Evolutionary conservation across 345 rosid genomes (phyloP).

Genomic region (Clarkia xantiana): DNA sequence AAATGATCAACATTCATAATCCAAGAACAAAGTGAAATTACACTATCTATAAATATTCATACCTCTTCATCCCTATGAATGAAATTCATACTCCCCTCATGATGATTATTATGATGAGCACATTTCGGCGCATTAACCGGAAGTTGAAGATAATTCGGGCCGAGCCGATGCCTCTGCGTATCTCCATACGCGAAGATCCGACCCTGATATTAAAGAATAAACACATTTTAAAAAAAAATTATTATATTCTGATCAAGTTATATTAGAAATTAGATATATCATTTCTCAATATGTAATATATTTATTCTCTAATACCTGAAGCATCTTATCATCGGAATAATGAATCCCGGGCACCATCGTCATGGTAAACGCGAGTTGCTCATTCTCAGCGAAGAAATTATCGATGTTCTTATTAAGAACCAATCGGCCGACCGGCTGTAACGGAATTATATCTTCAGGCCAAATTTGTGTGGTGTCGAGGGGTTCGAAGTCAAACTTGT

Average conservation of each 20-base stretch:
- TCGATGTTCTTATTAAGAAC: constrained; percentile 92
- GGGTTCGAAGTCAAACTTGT: constrained; percentile 73
- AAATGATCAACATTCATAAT: no score
- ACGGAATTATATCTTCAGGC: constrained; percentile 90
- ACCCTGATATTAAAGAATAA: no score
- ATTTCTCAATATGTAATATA: no score
- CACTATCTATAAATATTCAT: no score
- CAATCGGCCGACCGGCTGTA: constrained; percentile 95
- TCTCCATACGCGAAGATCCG: constrained; percentile 70
- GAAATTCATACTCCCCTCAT: constrained; percentile 84
- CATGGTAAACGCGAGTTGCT: constrained; percentile 79
- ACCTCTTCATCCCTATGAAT: constrained; percentile 96
- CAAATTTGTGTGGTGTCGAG: constrained; percentile 89
- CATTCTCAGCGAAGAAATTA: constrained; percentile 87
- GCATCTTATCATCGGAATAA: constrained; percentile 77
- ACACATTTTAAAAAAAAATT: no score
- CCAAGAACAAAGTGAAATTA: no score
- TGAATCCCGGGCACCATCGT: constrained; percentile 77
- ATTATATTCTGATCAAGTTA: no score
- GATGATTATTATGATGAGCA: constrained; percentile 85
- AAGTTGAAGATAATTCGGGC: constrained; percentile 86
- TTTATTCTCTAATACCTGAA: no score
- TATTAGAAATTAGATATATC: no score
- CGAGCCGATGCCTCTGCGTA: constrained; percentile 96
- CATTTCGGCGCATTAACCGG: constrained; percentile 92